These are phyloP conservation scores for Capronia americana DNA, from an alignment of 2,329 filamentous ascomycete species.

Conservation along the genomic window DNA sequence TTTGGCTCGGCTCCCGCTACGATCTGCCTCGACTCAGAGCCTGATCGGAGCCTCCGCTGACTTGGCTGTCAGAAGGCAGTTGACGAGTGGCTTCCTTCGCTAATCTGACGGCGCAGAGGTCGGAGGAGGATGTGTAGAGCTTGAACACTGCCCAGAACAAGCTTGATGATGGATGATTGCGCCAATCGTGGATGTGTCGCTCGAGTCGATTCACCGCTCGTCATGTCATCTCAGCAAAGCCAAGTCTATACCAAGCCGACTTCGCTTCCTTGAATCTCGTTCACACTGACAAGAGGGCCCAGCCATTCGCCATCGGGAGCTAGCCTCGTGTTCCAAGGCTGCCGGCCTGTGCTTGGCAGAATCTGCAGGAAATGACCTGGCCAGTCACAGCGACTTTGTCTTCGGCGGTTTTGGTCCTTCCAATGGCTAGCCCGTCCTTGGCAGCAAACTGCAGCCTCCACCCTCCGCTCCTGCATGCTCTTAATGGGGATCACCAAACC, in stretches of 20 bases:
- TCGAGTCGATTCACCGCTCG: not conserved
- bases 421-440: constrained; percentile 18
- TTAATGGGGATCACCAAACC: constrained; percentile 7
- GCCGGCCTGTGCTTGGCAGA: constrained; percentile 16
- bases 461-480: constrained; percentile 21
- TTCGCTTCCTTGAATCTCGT: constrained; percentile 14
- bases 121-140: not conserved
- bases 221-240: constrained; percentile 7
- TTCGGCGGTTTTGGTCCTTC: constrained; percentile 4
- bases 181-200: not conserved
- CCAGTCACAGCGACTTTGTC: constrained; percentile 10
- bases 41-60: not conserved
- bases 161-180: not conserved
- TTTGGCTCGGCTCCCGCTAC: not conserved
- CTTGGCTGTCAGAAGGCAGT: not conserved
- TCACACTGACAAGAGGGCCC: not conserved
- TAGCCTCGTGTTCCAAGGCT: constrained; percentile 10
- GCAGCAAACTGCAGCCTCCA: constrained; percentile 20
- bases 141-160: not conserved
- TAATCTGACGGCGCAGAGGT: not conserved
- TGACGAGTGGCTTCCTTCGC: not conserved
- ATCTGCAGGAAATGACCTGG: constrained; percentile 11
- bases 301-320: constrained; percentile 7
- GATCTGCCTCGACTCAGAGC: not conserved
- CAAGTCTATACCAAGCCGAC: constrained; percentile 15